These are phyloP conservation scores for Chenopodium berlandieri DNA, from an alignment of 148 eudicot species.

Conservation along the genomic window DNA sequence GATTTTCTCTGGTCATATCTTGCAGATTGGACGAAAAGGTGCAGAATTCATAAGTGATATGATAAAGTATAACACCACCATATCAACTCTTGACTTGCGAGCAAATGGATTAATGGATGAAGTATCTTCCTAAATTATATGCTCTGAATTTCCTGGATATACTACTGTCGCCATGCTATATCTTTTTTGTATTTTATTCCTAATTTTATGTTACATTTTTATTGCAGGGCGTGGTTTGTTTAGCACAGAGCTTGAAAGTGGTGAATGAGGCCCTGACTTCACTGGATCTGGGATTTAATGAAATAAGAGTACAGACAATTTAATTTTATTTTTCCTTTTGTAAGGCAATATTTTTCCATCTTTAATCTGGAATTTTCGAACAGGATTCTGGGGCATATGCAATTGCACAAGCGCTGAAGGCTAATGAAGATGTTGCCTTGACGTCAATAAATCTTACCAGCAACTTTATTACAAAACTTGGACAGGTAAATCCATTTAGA, in stretches of 20 bases:
- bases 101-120: conserved; percentile 93
- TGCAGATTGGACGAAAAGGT: conserved; percentile 85
- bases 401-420: conserved; percentile 92
- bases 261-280: conserved; percentile 82
- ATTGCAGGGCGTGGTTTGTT: conserved; percentile 72
- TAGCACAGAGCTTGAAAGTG: conserved; percentile 89
- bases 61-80: conserved; percentile 76
- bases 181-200: neutral
- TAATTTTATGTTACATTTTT: neutral
- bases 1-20: conserved; percentile 1
- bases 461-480: conserved; percentile 88
- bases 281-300: conserved; percentile 82
- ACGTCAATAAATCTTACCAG: conserved; percentile 69
- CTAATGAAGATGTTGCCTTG: conserved; percentile 85
- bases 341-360: neutral
- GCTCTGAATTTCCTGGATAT: neutral
- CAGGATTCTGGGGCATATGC: conserved; percentile 96
- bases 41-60: conserved; percentile 77
- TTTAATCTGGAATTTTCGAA: conserved; percentile 4
- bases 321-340: neutral
- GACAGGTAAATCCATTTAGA: conserved; percentile 54
- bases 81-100: conserved; percentile 78
- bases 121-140: conserved; percentile 38
- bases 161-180: neutral
- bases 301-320: conserved; percentile 66